phyloP scores from a whole-genome alignment of 805 yeast genomes.

The Cyberlindnera petersonii region DNA sequence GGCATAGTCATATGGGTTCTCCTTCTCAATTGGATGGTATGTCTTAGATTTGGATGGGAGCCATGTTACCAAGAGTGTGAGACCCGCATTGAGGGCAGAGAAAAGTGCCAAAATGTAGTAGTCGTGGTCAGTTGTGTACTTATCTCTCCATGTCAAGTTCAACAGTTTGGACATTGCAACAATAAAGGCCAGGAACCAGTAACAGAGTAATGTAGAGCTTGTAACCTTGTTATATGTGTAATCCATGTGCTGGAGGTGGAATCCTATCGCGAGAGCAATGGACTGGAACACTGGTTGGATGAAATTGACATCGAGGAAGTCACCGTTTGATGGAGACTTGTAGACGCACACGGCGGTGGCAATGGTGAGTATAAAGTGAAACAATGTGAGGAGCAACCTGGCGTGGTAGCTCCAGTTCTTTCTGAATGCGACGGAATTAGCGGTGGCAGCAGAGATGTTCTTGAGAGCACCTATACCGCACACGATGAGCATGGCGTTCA shows the following conservation, averaged over 20 bases:
- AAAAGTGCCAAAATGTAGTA: constrained; percentile 32
- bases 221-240: constrained; percentile 63
- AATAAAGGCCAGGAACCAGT: constrained; percentile 62
- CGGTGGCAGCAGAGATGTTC: constrained; percentile 15
- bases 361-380: constrained; percentile 31
- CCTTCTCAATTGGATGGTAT: constrained; percentile 36
- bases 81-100: constrained; percentile 29
- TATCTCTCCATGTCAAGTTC: constrained; percentile 34
- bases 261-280: constrained; percentile 46
- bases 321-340: constrained; percentile 9
- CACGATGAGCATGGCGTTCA: constrained; percentile 41
- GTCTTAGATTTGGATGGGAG: constrained; percentile 36
- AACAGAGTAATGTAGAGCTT: constrained; percentile 62
- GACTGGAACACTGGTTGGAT: constrained; percentile 37
- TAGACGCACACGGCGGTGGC: constrained; percentile 20
- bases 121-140: constrained; percentile 16
- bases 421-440: constrained; percentile 32
- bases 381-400: constrained; percentile 31
- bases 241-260: constrained; percentile 65
- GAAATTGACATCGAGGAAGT: constrained; percentile 26
- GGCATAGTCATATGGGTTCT: constrained; percentile 38
- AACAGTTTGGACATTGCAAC: constrained; percentile 44
- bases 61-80: constrained; percentile 35
- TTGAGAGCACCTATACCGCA: constrained; percentile 39
- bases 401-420: constrained; percentile 35